Conservation (phyloP, 1,284 basidiomycete species). For the Veloboletus limbatus region DNA sequence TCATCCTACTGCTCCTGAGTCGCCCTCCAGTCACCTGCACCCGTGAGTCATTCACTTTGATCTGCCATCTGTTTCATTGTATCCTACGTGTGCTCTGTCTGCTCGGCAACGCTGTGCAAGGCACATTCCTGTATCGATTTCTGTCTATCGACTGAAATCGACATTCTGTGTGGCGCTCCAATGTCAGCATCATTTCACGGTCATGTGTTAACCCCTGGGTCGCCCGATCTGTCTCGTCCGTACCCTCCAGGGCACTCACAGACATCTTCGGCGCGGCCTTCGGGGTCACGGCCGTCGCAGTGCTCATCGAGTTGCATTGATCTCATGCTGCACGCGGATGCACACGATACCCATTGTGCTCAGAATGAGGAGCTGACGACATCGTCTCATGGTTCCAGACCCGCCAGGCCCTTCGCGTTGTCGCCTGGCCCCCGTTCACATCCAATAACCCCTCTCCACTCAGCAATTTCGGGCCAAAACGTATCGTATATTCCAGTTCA, state of each 20-base stretch:
- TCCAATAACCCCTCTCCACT: constrained; percentile 32
- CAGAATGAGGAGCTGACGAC: constrained; percentile 35
- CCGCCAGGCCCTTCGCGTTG: constrained; percentile 39
- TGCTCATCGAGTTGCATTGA: constrained; percentile 22
- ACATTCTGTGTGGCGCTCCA: constrained; percentile 10
- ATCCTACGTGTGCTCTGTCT: constrained; percentile 32
- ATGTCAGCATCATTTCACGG: constrained; percentile 16
- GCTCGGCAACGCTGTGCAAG: constrained; percentile 21
- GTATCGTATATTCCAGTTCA: constrained; percentile 31
- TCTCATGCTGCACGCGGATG: constrained; percentile 18
- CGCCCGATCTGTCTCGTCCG: constrained; percentile 36
- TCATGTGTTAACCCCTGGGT: constrained; percentile 23
- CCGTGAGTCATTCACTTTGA: constrained; percentile 31
- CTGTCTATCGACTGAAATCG: constrained; percentile 31
- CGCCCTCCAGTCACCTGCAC: constrained; percentile 24
- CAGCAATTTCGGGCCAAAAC: constrained; percentile 40
- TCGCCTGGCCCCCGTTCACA: constrained; percentile 32
- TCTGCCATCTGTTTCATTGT: constrained; percentile 29
- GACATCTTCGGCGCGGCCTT: constrained; percentile 30
- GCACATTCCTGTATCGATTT: constrained; percentile 20
- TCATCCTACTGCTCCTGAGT: constrained; percentile 21
- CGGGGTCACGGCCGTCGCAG: constrained; percentile 21
- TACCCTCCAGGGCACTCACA: constrained; percentile 24
- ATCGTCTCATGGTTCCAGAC: constrained; percentile 43
- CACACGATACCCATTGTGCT: constrained; percentile 22